phyloP scores from a whole-genome alignment of 768 basidiomycete species.

The Lentinula detonsa region DNA sequence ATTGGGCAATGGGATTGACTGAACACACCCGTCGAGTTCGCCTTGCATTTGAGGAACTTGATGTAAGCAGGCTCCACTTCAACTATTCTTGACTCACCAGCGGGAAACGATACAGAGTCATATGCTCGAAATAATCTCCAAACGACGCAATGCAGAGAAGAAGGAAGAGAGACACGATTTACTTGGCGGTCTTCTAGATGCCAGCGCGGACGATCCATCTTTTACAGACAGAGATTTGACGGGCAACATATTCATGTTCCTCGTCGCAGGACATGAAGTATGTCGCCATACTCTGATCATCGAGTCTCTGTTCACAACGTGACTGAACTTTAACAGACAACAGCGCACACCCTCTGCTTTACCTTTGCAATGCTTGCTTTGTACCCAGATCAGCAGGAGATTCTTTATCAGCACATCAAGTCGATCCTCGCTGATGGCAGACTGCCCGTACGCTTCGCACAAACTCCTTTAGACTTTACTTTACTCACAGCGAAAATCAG shows the following conservation, averaged over 20 bases:
- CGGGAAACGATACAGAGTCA: constrained; percentile 23
- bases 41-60: constrained; percentile 37
- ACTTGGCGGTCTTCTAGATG: constrained; percentile 44
- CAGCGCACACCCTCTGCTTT: constrained; percentile 29
- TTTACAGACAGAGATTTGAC: constrained; percentile 5
- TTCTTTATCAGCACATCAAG: constrained; percentile 26
- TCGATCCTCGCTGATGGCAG: constrained; percentile 24
- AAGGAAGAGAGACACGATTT: constrained; percentile 42
- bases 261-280: constrained; percentile 62
- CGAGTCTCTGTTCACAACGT: background rate
- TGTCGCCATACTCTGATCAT: background rate
- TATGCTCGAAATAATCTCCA: constrained; percentile 48
- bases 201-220: constrained; percentile 29
- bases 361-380: constrained; percentile 35
- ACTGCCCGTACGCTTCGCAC: constrained; percentile 20
- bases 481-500: constrained; percentile 12
- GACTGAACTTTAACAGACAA: constrained; percentile 20
- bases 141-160: constrained; percentile 26
- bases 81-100: background rate
- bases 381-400: constrained; percentile 29
- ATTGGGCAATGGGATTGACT: constrained; percentile 31
- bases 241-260: constrained; percentile 42
- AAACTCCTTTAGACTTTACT: background rate
- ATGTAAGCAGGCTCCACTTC: constrained; percentile 20
- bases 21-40: constrained; percentile 21